phyloP scores from a whole-genome alignment of 2,329 filamentous ascomycete genomes.

The Aaosphaeria pasadenensis region DNA sequence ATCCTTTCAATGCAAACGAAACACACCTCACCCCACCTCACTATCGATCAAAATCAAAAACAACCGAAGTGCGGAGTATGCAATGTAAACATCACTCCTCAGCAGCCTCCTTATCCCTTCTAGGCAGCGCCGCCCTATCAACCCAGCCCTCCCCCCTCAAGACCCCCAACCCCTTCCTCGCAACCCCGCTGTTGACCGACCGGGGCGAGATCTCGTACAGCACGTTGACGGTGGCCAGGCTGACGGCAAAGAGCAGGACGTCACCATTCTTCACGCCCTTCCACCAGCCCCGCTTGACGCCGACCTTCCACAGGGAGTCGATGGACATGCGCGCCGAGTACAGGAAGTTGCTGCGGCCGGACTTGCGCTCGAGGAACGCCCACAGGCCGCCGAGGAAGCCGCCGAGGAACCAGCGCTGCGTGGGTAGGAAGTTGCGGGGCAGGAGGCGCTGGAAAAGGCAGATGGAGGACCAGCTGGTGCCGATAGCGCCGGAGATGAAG shows the following conservation, averaged over 20 bases:
- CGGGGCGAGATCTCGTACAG: conserved; percentile 71
- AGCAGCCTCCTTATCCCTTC: not conserved
- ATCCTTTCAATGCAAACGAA: too few relatives aligned
- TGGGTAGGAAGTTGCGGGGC: conserved; percentile 70
- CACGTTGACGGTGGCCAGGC: conserved; percentile 73
- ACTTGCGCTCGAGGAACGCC: conserved; percentile 70
- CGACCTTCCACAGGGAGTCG: conserved; percentile 87
- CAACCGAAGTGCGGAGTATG: too few relatives aligned
- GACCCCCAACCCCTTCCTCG: conserved; percentile 72
- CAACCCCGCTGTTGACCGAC: conserved; percentile 63
- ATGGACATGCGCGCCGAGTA: conserved; percentile 76
- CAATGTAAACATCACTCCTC: too few relatives aligned
- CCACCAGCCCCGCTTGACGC: conserved; percentile 89
- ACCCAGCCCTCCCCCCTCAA: conserved; percentile 72
- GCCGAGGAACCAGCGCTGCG: conserved; percentile 84
- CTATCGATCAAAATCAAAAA: too few relatives aligned
- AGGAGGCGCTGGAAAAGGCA: conserved; percentile 84
- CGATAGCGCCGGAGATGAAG: conserved; percentile 79
- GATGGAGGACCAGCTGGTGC: conserved; percentile 82
- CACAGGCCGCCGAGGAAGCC: conserved; percentile 84
- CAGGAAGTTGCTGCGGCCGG: conserved; percentile 63
- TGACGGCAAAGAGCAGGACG: conserved; percentile 76
- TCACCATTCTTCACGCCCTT: conserved; percentile 78
- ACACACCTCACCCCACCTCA: too few relatives aligned
- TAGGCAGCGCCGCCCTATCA: conserved; percentile 51